These are phyloP conservation scores for Phyllosticta citriasiana DNA, from an alignment of 2,329 filamentous ascomycete genomes.

Conservation along the genomic window DNA sequence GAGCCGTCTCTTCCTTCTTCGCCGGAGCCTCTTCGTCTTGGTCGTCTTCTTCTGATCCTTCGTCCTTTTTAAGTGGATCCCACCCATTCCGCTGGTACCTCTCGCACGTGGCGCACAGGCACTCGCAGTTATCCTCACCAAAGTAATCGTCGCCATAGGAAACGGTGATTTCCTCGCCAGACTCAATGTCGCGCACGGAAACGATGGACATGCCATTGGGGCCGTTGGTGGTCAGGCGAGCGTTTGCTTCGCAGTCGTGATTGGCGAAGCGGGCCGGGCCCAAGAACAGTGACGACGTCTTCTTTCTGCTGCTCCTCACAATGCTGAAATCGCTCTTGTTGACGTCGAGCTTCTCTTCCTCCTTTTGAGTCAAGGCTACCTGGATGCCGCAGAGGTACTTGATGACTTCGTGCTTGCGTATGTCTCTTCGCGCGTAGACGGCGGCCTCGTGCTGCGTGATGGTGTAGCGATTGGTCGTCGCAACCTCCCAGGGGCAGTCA, in stretches of 20 bases:
- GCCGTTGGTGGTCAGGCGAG: conserved; percentile 72
- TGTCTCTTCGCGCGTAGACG: conserved; percentile 68
- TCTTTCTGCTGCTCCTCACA: conserved; percentile 85
- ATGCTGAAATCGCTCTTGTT: conserved; percentile 94
- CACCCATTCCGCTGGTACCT: conserved; percentile 68
- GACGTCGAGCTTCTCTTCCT: conserved; percentile 71
- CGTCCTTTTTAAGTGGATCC: conserved; percentile 39
- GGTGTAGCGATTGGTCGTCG: conserved; percentile 88
- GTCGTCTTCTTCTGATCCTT: conserved; percentile 11
- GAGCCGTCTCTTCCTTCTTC: not conserved
- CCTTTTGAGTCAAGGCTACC: conserved; percentile 83
- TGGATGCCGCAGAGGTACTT: conserved; percentile 88
- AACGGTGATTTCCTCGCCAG: conserved; percentile 92
- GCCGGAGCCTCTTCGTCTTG: not conserved
- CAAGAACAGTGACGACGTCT: conserved; percentile 83
- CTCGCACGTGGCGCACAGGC: conserved; percentile 84
- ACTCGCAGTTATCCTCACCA: conserved; percentile 89
- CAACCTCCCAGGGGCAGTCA: conserved; percentile 91
- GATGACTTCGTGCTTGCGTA: conserved; percentile 73
- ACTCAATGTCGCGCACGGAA: conserved; percentile 67
- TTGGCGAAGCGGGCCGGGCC: conserved; percentile 95
- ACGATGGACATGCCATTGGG: conserved; percentile 85
- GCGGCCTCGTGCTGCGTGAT: conserved; percentile 83
- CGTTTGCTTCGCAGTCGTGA: conserved; percentile 92
- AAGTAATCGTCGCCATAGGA: conserved; percentile 96